Base-by-base conservation (phyloP, 73 alveolate species). In the Uronychia binucleata region DNA sequence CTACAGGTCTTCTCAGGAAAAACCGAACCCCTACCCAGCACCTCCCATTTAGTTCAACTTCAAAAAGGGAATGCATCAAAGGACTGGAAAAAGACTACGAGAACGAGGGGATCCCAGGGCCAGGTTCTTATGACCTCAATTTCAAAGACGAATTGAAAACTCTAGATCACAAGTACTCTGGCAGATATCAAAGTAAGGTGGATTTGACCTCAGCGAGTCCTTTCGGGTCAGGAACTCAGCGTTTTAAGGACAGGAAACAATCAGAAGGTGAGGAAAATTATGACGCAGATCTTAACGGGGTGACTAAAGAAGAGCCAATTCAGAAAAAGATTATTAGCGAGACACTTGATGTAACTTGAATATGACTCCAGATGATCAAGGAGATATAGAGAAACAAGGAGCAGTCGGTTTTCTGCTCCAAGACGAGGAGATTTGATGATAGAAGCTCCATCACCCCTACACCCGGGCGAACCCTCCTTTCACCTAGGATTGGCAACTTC, bases 71-170 rank as follows among this genome's bases (percentile, higher is more conserved):
- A 5, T 28, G 81, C 1, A 26, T 30, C 32, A 75, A 67, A 0
- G 32, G 84, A 25, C 75, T 78, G 0, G 74, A 35, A 1, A 34
- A 78, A 8, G 84, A 78, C 32, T 13, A 5, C 33, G 35, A 1
- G 32, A 34, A 30, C 1, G 84, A 78, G 59, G 30, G 74, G 1
- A 78, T 25, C 27, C 84, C 84, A 31, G 84, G 84, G 1, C 84
- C 84, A 30, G 84, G 84, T 30, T 35, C 84, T 30, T 78, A 78
- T 31, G 84, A 78, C 75, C 84, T 78, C 29, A 78, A 34, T 31
- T 78, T 78, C 32, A 78, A 28, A 32, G 84, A 78, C 33, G 84
- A 78, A 78, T 34, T 78, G 33, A 78, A 78, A 33, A 78, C 84
- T 0, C 84, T 78, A 26, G 32, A 78, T 28, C 84, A 78, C 14